Evolutionary conservation across 2,329 filamentous ascomycete species (phyloP).

Genomic region (Daldinia sp.): DNA sequence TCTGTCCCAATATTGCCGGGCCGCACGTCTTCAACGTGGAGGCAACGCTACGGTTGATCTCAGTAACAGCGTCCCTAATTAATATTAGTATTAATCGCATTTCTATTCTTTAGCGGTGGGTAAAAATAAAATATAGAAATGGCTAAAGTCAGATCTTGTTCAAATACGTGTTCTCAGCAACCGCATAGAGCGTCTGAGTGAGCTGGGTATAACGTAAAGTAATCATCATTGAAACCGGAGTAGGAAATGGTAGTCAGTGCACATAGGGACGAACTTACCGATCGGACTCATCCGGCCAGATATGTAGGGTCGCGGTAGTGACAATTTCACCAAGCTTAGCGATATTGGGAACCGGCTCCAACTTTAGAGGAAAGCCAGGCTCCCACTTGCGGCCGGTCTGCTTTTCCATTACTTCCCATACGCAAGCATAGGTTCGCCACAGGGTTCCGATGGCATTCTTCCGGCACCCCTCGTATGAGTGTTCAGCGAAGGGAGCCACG

Average conservation of each 20-base stretch:
- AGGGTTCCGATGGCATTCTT: conserved; percentile 91
- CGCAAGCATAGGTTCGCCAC: conserved; percentile 90
- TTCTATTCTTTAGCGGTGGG: not conserved
- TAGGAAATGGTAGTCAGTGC: conserved; percentile 6
- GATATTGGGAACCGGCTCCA: conserved; percentile 79
- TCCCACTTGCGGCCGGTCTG: conserved; percentile 83
- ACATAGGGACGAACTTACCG: conserved; percentile 71
- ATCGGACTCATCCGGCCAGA: conserved; percentile 92
- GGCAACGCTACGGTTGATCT: conserved; percentile 93
- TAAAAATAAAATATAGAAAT: not conserved
- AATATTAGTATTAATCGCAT: conserved; percentile 30
- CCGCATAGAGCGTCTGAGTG: conserved; percentile 93
- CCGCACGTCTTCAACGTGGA: conserved; percentile 91
- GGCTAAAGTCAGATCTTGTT: conserved; percentile 55
- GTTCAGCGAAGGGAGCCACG: conserved; percentile 81
- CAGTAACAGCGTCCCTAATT: conserved; percentile 83
- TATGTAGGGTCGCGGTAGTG: conserved; percentile 80
- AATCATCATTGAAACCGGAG: conserved; percentile 76
- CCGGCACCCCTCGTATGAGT: conserved; percentile 91
- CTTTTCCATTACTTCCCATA: conserved; percentile 88
- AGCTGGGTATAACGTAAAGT: conserved; percentile 97
- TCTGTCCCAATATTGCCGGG: conserved; percentile 80
- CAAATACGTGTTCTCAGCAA: conserved; percentile 87
- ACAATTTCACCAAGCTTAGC: conserved; percentile 87
- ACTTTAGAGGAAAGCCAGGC: conserved; percentile 83